Percentiles rank a stretch among this genome's conserved stretches.
These are phyloP conservation scores for Phytophthora europaea DNA, from an alignment of 352 stramenopile species.

Conservation along the genomic window DNA sequence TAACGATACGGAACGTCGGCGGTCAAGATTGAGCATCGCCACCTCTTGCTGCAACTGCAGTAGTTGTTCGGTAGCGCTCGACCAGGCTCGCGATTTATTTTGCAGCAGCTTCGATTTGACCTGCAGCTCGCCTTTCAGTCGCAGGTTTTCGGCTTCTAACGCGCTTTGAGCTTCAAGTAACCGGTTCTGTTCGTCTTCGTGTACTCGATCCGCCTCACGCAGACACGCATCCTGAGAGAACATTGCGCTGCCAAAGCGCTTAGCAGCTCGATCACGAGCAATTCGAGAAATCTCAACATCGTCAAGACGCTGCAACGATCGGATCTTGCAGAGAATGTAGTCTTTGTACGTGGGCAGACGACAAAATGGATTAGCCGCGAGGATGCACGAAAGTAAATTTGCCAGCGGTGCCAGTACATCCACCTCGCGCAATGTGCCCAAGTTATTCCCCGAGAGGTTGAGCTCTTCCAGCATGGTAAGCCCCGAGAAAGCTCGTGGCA, in stretches of 20 bases:
- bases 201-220: slow-evolving; percentile 48
- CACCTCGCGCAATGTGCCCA: slow-evolving; percentile 78
- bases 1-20: slow-evolving; percentile 26
- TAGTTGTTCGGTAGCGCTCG: slow-evolving; percentile 77
- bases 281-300: slow-evolving; percentile 51
- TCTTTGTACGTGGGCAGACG: slow-evolving; percentile 81
- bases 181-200: slow-evolving; percentile 68
- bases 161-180: slow-evolving; percentile 63
- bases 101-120: slow-evolving; percentile 86
- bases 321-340: slow-evolving; percentile 76
- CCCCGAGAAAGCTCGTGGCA: slow-evolving; percentile 59
- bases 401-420: slow-evolving; percentile 61
- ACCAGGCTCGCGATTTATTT: slow-evolving; percentile 89
- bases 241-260: slow-evolving; percentile 67
- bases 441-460: slow-evolving; percentile 78
- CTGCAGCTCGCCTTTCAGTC: slow-evolving; percentile 78
- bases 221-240: slow-evolving; percentile 67
- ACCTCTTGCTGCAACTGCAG: slow-evolving; percentile 85
- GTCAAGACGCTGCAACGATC: slow-evolving; percentile 71
- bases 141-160: slow-evolving; percentile 79
- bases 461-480: slow-evolving; percentile 69
- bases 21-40: slow-evolving; percentile 82
- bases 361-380: slow-evolving; percentile 81
- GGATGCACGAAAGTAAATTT: slow-evolving; percentile 72
- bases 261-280: slow-evolving; percentile 67